Conservation (phyloP, 805 yeast species). For the Starmerella stellata region DNA sequence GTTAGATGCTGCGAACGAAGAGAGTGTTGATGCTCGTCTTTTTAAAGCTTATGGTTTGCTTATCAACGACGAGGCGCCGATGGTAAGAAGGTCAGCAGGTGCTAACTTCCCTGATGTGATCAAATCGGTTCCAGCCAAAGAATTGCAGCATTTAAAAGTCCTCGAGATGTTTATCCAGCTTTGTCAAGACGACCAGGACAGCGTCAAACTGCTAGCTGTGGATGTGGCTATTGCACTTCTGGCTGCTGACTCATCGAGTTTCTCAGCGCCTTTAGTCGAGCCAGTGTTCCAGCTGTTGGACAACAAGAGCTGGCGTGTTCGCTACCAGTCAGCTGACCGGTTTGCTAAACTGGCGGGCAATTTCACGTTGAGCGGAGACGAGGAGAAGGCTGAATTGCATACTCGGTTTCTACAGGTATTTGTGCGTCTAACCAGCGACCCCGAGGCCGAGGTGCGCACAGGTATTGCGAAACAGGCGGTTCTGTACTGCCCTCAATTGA, state of each 20-base stretch:
- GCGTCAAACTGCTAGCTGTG: conserved; percentile 76
- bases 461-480: conserved; percentile 88
- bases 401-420: conserved; percentile 49
- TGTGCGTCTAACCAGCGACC: conserved; percentile 63
- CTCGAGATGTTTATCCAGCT: conserved; percentile 66
- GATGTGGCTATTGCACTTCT: conserved; percentile 75
- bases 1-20: too few relatives aligned
- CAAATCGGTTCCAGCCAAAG: conserved; percentile 28
- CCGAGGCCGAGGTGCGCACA: conserved; percentile 91
- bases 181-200: conserved; percentile 77
- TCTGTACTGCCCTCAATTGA: conserved; percentile 22
- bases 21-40: conserved; percentile 39
- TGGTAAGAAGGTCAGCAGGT: conserved; percentile 94
- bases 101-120: conserved; percentile 60
- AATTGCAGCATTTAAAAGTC: conserved; percentile 35
- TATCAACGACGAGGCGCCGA: conserved; percentile 82
- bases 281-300: conserved; percentile 51
- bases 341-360: conserved; percentile 55
- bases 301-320: conserved; percentile 95
- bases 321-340: conserved; percentile 95
- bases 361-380: conserved; percentile 24
- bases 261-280: conserved; percentile 18
- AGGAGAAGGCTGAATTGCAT: conserved; percentile 33
- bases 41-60: conserved; percentile 51
- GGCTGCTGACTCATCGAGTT: conserved; percentile 17